Conservation (phyloP, 345 rosid species). For the Zanthoxylum bungeanum region DNA sequence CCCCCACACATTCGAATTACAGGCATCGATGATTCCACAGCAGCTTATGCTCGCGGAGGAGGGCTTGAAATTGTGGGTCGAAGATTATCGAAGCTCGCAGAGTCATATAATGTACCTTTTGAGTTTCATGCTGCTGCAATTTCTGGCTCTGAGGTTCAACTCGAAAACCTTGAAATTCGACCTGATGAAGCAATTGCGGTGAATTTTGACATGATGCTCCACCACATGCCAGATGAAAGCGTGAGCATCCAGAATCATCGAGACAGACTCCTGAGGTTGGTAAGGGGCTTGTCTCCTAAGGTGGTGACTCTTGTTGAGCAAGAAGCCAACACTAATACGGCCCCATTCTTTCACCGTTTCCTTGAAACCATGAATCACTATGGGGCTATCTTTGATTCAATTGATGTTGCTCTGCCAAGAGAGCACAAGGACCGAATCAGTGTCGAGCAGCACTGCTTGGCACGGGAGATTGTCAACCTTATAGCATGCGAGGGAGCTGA, state of each 20-base stretch:
- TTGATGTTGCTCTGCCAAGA: conserved; percentile 70
- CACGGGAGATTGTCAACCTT: conserved; percentile 87
- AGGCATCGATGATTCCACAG: conserved; percentile 79
- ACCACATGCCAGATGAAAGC: conserved; percentile 94
- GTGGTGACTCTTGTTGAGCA: conserved; percentile 90
- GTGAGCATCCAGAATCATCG: conserved; percentile 81
- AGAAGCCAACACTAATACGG: conserved; percentile 83
- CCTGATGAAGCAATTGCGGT: conserved; percentile 83
- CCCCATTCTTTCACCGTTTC: conserved; percentile 69
- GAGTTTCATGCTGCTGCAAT: conserved; percentile 62
- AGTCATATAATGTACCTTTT: conserved; percentile 67
- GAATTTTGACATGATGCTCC: conserved; percentile 77
- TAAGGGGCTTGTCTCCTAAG: conserved; percentile 64
- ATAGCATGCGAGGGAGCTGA: conserved; percentile 91
- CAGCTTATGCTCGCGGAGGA: conserved; percentile 90
- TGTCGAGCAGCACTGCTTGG: conserved; percentile 94
- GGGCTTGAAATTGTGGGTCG: conserved; percentile 76
- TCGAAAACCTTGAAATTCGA: conserved; percentile 56
- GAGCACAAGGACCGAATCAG: conserved; percentile 79
- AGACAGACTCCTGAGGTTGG: conserved; percentile 76
- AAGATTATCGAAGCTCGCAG: conserved; percentile 67
- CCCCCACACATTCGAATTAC: conserved; percentile 75
- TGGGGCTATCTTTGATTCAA: conserved; percentile 71
- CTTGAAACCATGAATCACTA: conserved; percentile 65
- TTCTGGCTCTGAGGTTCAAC: conserved; percentile 56